phyloP scores from a whole-genome alignment of 2,329 filamentous ascomycete genomes.

The Alternaria triticimaculans region DNA sequence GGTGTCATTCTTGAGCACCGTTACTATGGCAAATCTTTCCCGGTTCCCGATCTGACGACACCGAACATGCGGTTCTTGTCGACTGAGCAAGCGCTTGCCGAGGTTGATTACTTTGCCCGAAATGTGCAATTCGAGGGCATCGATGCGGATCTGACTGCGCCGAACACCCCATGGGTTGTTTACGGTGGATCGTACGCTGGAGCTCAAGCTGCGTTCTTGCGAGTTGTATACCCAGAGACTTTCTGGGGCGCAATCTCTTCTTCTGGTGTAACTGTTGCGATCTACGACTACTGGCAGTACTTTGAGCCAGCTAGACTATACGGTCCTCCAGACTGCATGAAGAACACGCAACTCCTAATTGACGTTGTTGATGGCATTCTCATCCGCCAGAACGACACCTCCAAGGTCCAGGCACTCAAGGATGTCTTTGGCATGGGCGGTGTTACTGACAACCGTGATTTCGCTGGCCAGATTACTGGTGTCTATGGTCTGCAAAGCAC shows the following conservation, averaged over 20 bases:
- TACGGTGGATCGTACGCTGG: slow-evolving; percentile 89
- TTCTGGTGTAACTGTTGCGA: slow-evolving; percentile 78
- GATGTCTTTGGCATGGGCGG: slow-evolving; percentile 59
- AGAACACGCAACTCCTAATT: slow-evolving; percentile 66
- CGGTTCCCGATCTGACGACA: slow-evolving; percentile 69
- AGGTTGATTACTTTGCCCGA: slow-evolving; percentile 79
- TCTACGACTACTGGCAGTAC: slow-evolving; percentile 77
- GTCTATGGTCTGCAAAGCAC: slow-evolving; percentile 61
- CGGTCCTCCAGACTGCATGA: slow-evolving; percentile 68
- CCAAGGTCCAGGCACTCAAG: slow-evolving; percentile 58
- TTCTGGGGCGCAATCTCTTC: slow-evolving; percentile 83
- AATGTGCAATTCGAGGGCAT: slow-evolving; percentile 75
- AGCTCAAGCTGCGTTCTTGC: slow-evolving; percentile 76
- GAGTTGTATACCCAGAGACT: slow-evolving; percentile 76
- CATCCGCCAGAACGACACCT: slow-evolving; percentile 54
- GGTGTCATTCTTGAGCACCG: slow-evolving; percentile 85
- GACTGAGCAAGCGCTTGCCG: slow-evolving; percentile 82
- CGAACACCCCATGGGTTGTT: slow-evolving; percentile 72
- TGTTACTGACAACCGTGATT: slow-evolving; percentile 60
- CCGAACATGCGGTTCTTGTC: slow-evolving; percentile 80
- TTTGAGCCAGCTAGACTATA: slow-evolving; percentile 65
- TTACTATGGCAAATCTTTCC: slow-evolving; percentile 82
- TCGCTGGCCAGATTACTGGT: slow-evolving; percentile 57
- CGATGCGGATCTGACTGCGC: slow-evolving; percentile 69
- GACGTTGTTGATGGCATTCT: slow-evolving; percentile 67